These are phyloP conservation scores for Oryza officinalis DNA, from an alignment of 176 grass and related monocot genomes.

Conservation along the genomic window DNA sequence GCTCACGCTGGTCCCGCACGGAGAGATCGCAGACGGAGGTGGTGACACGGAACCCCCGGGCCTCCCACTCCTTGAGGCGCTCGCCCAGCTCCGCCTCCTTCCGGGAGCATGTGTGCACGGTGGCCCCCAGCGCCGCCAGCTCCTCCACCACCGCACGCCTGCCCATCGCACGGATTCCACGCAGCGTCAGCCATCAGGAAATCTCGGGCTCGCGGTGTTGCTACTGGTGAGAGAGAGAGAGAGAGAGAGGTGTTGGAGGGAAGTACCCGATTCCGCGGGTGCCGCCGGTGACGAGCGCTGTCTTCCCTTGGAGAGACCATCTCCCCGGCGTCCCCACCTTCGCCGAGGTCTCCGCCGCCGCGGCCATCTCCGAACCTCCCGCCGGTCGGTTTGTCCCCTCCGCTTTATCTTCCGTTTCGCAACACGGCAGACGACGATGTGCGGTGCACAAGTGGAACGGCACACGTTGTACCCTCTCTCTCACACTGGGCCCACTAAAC, in stretches of 20 bases:
- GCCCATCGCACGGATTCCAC: neutral
- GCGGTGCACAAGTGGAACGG: neutral
- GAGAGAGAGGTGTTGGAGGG: neutral
- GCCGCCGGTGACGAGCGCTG: slow-evolving; percentile 75
- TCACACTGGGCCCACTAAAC: too few relatives aligned
- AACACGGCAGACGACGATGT: neutral
- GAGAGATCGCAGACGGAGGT: slow-evolving; percentile 66
- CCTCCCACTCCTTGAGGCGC: slow-evolving; percentile 56
- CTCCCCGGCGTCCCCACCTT: slow-evolving; percentile 22
- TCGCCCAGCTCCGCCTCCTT: slow-evolving; percentile 53
- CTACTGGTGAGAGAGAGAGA: neutral
- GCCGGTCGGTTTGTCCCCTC: neutral
- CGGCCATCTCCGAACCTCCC: slow-evolving; percentile 12
- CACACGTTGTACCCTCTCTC: too few relatives aligned
- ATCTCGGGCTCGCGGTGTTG: neutral
- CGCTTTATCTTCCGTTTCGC: neutral
- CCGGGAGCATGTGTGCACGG: slow-evolving; percentile 62
- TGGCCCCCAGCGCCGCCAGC: slow-evolving; percentile 51
- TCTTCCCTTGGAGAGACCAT: slow-evolving; percentile 70
- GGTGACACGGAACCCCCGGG: slow-evolving; percentile 47
- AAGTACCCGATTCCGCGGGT: slow-evolving; percentile 77
- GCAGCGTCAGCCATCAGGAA: neutral
- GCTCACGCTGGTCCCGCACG: slow-evolving; percentile 43
- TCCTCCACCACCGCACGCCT: slow-evolving; percentile 67
- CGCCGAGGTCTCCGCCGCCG: neutral